Conservation (phyloP, 208 protist genomes). For the Crithidia sp. region DNA sequence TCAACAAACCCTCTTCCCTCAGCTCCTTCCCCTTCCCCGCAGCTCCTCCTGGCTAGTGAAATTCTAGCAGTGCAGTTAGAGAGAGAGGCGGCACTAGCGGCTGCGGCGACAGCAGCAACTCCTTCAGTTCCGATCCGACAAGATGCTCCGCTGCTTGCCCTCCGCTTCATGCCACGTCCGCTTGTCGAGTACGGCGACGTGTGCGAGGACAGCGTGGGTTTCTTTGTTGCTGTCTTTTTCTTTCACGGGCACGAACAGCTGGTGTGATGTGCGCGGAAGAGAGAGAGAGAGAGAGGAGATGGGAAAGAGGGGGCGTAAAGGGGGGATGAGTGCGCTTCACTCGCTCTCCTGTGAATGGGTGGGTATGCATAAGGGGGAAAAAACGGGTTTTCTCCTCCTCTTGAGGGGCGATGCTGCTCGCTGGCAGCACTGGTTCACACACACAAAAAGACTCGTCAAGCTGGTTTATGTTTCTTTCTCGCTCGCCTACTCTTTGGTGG, state of each 20-base stretch:
- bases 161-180: constrained; percentile 57
- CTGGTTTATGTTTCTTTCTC: too few relatives aligned
- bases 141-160: constrained; percentile 38
- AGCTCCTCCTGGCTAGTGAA: constrained; percentile 32
- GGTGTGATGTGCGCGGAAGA: not conserved
- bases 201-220: constrained; percentile 56
- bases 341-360: too few relatives aligned
- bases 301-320: not conserved
- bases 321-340: too few relatives aligned
- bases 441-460: too few relatives aligned
- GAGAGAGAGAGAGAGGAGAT: not conserved
- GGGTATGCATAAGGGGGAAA: too few relatives aligned
- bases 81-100: constrained; percentile 15
- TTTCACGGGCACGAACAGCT: not conserved
- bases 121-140: too few relatives aligned
- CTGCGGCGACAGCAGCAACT: not conserved
- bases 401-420: too few relatives aligned
- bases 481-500: too few relatives aligned
- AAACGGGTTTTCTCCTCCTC: too few relatives aligned
- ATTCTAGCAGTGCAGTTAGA: constrained; percentile 35
- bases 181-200: constrained; percentile 7
- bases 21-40: not conserved
- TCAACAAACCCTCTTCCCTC: too few relatives aligned
- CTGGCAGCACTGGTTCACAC: too few relatives aligned
- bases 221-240: constrained; percentile 74